Percentiles rank a stretch among this genome's conserved stretches.
Conservation (phyloP, 371 early-diverging fungal genomes). For the Massospora cicadina region DNA sequence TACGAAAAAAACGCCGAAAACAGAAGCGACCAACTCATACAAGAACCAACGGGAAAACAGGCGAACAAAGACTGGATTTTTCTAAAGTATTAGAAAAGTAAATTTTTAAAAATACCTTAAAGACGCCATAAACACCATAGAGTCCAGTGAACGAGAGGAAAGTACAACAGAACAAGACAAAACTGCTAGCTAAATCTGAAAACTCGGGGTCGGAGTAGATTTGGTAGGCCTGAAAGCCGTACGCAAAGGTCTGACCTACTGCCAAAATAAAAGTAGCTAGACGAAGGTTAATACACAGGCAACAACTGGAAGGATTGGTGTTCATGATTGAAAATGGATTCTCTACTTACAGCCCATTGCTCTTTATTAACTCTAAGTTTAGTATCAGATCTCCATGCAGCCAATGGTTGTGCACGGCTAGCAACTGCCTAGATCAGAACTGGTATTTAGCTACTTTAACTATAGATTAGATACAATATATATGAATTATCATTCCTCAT, state of each 20-base stretch:
- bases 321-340: constrained; percentile 1
- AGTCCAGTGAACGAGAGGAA: constrained; percentile 1
- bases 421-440: too few relatives aligned
- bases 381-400: too few relatives aligned
- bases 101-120: constrained; percentile 3
- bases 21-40: neutral
- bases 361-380: too few relatives aligned
- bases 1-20: neutral
- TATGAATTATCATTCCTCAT: too few relatives aligned
- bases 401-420: too few relatives aligned
- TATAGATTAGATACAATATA: too few relatives aligned
- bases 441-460: too few relatives aligned
- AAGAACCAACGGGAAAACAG: neutral
- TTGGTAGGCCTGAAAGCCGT: constrained; percentile 2
- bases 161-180: neutral
- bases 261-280: constrained; percentile 7
- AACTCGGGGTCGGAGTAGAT: neutral
- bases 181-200: neutral
- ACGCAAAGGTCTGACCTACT: neutral
- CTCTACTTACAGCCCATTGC: too few relatives aligned
- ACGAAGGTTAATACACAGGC: constrained; percentile 4
- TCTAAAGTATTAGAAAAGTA: neutral
- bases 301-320: neutral
- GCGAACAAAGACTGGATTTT: neutral
- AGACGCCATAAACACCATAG: constrained; percentile 2